Percentiles rank a stretch among this genome's conserved stretches.
Evolutionary conservation across 495 filamentous ascomycete species (phyloP).

Genomic region (Ramalina peruviana): DNA sequence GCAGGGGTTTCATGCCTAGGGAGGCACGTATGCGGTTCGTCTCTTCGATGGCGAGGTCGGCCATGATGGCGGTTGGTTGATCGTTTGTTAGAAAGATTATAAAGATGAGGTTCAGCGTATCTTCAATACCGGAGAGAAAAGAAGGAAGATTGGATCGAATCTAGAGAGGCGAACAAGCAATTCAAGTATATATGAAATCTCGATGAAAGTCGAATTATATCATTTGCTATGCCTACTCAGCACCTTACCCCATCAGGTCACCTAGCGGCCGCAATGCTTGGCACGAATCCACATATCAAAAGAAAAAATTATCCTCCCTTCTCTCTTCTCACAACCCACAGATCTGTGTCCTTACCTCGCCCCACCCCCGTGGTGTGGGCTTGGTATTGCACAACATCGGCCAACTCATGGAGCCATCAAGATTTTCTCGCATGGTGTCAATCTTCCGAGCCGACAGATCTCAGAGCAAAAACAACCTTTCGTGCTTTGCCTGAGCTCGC

Average conservation of each 20-base stretch:
- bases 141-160: background rate
- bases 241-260: background rate
- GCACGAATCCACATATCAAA: slow-evolving; percentile 18
- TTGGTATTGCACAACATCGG: slow-evolving; percentile 67
- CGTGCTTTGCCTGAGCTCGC: slow-evolving; percentile 49
- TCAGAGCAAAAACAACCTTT: slow-evolving; percentile 49
- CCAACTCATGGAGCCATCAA: slow-evolving; percentile 65
- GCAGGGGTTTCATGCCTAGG: slow-evolving; percentile 81
- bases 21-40: slow-evolving; percentile 84
- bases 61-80: slow-evolving; percentile 36
- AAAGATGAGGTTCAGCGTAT: no score
- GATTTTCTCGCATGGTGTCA: slow-evolving; percentile 52
- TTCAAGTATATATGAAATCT: no score
- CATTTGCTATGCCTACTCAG: background rate
- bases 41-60: slow-evolving; percentile 80
- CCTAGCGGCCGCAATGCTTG: slow-evolving; percentile 1
- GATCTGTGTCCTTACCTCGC: slow-evolving; percentile 79
- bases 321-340: slow-evolving; percentile 31
- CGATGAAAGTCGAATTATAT: background rate
- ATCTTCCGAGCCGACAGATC: slow-evolving; percentile 85
- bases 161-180: no score
- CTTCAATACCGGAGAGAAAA: no score
- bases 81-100: no score
- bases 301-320: slow-evolving; percentile 14
- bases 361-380: slow-evolving; percentile 33